A percentile compares a stretch with the other conserved stretches of the same genome.
Conservation (phyloP, 441 rosid genomes). For the Populus hybrid region DNA sequence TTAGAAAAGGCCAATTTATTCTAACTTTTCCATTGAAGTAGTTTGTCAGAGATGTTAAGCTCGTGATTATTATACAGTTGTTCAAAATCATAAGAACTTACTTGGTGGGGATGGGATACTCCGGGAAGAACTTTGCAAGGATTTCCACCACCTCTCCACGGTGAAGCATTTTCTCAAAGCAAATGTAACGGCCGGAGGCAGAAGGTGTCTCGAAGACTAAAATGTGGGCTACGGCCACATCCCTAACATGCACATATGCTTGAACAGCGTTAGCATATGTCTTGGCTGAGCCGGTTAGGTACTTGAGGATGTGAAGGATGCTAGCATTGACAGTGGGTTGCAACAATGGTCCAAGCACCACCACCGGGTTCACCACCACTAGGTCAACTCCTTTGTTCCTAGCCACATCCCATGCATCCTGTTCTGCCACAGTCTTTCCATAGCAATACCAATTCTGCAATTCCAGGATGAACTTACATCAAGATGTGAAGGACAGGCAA, state of each 20-base stretch:
- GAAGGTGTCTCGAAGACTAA: conserved; percentile 65
- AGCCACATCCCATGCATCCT: conserved; percentile 73
- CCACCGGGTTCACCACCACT: conserved; percentile 72
- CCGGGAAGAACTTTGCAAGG: conserved; percentile 76
- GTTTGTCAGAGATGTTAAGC: no score
- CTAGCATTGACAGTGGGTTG: conserved; percentile 81
- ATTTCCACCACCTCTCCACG: conserved; percentile 83
- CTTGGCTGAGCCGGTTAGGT: conserved; percentile 81
- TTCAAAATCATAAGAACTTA: conserved; percentile 27
- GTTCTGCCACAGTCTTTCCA: conserved; percentile 11
- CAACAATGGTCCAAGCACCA: conserved; percentile 81
- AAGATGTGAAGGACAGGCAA: no score
- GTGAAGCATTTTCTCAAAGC: no score
- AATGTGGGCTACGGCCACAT: conserved; percentile 75
- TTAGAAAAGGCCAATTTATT: no score
- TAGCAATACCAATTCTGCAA: no score
- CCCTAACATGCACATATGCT: conserved; percentile 80
- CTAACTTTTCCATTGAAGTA: no score
- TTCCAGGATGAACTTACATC: no score
- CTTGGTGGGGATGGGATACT: conserved; percentile 86
- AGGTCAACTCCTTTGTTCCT: conserved; percentile 74
- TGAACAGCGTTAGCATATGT: conserved; percentile 80
- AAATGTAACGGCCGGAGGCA: conserved; percentile 47
- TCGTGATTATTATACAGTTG: no score
- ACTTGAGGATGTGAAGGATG: conserved; percentile 69